Evolutionary conservation across 169 alveolate genomes (phyloP), one percentile per base, ranked within the genome.

Genomic region (Eimeria praecox): DNA sequence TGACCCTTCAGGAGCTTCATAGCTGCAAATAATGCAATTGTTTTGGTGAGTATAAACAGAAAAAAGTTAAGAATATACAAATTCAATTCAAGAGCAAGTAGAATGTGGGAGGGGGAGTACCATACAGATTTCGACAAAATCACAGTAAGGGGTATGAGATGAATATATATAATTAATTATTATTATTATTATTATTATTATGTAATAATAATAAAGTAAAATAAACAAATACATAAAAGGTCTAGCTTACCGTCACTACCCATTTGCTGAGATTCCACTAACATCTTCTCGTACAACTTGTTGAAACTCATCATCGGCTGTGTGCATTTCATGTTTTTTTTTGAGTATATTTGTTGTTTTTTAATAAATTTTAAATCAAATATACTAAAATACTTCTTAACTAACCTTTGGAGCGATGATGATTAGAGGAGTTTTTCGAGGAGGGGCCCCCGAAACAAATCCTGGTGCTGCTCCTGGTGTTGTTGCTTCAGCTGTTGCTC

Each of bases 281-380:
- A 78, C 95, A 91, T 91, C 56, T 91, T 91, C 59, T 91, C 95
- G 90, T 91, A 91, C 49, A 91, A 89, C 33, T 73, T 75, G 78
- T 91, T 91, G 95, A 91, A 91, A 44, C 83, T 91, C 95, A 91
- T 91, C 95, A 91, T 91, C 40, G 90, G 82, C 95, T 90, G 87
- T 62, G 22, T 0, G 69, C 54, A n/a, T n/a, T 8, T 6, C 59
- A 14, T 52, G 6, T 6, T 52, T 52, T 52, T 52, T 6, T 52
- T 52, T 52, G 20, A 52, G 6, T 52, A 9, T 52, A 9, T 52
- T 52, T 52, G 14, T 52, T 52, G 14, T 52, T 52, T 52, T 56
- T 52, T 38, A n/a, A 42, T 14, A 42, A n/a, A 42, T 14, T 44
- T 10, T n/a, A 62, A 24, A 18, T 80, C n/a, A 83, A 49, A 5